Evolutionary conservation across 169 alveolate species (phyloP).

Genomic region (Theileria annulata): DNA sequence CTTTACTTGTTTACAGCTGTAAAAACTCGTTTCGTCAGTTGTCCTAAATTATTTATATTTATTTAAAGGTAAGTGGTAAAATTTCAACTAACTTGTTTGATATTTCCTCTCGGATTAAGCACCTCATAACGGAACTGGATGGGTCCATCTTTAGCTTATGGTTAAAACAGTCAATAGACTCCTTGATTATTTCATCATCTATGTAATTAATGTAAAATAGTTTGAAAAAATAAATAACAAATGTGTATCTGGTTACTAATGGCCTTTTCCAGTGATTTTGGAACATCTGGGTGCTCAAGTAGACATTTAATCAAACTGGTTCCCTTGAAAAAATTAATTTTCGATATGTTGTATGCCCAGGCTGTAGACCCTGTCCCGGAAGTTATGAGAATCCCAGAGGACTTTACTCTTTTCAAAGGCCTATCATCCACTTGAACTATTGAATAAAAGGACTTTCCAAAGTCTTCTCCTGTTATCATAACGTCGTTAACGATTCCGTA

Average conservation of each 20-base stretch:
- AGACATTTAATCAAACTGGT: slow-evolving; percentile 25
- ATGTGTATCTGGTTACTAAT: slow-evolving; percentile 6
- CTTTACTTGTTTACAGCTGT: slow-evolving; percentile 56
- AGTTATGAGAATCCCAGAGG: slow-evolving; percentile 74
- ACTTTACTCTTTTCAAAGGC: slow-evolving; percentile 64
- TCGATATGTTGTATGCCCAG: slow-evolving; percentile 83
- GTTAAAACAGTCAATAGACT: slow-evolving; percentile 61
- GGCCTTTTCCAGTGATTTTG: slow-evolving; percentile 66
- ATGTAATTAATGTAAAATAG: slow-evolving; percentile 24
- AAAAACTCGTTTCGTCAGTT: slow-evolving; percentile 40
- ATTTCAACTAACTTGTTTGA: slow-evolving; percentile 52
- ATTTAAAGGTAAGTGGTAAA: no score
- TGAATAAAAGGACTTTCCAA: slow-evolving; percentile 69
- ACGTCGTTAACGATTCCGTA: slow-evolving; percentile 64
- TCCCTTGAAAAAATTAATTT: slow-evolving; percentile 60
- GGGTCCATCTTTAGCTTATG: slow-evolving; percentile 69
- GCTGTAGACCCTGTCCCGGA: slow-evolving; percentile 88
- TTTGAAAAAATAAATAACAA: slow-evolving; percentile 15
- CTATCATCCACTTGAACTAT: slow-evolving; percentile 70
- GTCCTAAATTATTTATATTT: background rate
- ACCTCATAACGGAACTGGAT: slow-evolving; percentile 58
- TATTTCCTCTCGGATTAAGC: slow-evolving; percentile 75
- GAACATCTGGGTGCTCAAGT: slow-evolving; percentile 41
- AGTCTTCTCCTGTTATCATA: slow-evolving; percentile 54
- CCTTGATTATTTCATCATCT: slow-evolving; percentile 51